These are phyloP conservation scores for Debaryomyces prosopidis DNA, from an alignment of 805 yeast species.

Conservation along the genomic window DNA sequence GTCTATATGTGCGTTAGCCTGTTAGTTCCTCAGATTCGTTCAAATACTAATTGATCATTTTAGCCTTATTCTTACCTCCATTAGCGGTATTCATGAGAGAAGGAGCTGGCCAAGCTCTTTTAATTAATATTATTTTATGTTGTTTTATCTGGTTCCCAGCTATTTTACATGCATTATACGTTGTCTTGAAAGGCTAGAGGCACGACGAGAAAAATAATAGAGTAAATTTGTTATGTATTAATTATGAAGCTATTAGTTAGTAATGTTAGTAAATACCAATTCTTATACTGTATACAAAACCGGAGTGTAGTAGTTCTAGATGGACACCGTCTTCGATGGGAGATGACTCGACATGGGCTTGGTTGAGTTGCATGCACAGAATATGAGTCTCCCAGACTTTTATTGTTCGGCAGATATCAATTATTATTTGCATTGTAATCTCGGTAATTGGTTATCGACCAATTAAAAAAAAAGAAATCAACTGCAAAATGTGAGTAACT, in stretches of 20 bases:
- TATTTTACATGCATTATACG: conserved; percentile 71
- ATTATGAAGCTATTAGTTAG: too few species aligned
- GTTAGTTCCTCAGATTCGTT: too few species aligned
- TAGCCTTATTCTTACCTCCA: conserved; percentile 70
- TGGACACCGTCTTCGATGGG: background rate
- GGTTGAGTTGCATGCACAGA: background rate
- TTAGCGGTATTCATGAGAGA: conserved; percentile 70
- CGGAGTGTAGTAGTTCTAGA: too few species aligned
- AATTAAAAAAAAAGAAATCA: background rate
- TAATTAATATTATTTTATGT: conserved; percentile 66
- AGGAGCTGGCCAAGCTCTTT: conserved; percentile 64
- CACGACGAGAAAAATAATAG: background rate
- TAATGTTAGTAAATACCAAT: too few species aligned
- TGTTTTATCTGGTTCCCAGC: conserved; percentile 74
- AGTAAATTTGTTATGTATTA: background rate
- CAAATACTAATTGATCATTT: conserved; percentile 14
- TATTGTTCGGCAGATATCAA: background rate
- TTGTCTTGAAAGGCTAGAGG: conserved; percentile 42
- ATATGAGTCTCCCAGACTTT: background rate
- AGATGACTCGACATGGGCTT: background rate
- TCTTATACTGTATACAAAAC: too few species aligned
- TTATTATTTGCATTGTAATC: background rate
- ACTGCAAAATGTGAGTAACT: background rate
- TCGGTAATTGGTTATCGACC: background rate
- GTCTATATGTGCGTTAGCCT: background rate